Conservation (phyloP, 2,329 filamentous ascomycete genomes). For the Fusarium solani-melongenae region DNA sequence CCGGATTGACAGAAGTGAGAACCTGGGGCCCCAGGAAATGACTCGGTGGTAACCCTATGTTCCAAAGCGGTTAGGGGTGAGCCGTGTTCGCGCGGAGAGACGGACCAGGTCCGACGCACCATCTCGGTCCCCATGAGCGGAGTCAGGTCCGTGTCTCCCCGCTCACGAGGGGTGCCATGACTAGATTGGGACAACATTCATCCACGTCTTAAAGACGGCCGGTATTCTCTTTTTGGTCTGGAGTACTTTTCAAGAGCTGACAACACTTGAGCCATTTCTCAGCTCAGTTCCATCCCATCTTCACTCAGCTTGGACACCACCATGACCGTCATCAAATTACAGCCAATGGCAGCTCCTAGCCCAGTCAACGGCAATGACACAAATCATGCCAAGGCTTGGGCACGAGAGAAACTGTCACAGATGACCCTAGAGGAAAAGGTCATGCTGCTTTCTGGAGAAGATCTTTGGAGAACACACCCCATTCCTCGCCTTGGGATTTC, state of each 20-base stretch:
- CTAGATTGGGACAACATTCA: not conserved
- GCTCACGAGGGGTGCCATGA: not conserved
- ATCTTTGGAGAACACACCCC: constrained; percentile 18
- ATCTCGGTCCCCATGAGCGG: not conserved
- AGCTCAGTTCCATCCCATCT: not conserved
- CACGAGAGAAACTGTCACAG: constrained; percentile 7
- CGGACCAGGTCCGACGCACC: not conserved
- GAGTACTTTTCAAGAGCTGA: not conserved
- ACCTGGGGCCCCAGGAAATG: not conserved
- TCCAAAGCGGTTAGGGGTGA: not conserved
- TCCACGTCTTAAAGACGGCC: not conserved
- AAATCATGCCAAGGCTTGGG: not conserved
- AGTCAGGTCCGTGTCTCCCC: not conserved
- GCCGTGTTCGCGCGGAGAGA: not conserved
- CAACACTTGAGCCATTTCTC: not conserved
- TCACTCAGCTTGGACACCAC: not conserved
- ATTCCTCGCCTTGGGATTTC: constrained; percentile 8
- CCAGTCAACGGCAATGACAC: not conserved
- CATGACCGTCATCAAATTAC: not conserved
- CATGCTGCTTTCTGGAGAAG: constrained; percentile 2
- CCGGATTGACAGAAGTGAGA: not conserved
- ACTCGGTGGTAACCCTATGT: not conserved
- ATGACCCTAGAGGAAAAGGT: constrained; percentile 27
- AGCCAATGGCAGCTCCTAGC: not conserved
- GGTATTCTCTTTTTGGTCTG: not conserved